Conservation (phyloP, 345 rosid species). For the Melaleuca alternifolia region DNA sequence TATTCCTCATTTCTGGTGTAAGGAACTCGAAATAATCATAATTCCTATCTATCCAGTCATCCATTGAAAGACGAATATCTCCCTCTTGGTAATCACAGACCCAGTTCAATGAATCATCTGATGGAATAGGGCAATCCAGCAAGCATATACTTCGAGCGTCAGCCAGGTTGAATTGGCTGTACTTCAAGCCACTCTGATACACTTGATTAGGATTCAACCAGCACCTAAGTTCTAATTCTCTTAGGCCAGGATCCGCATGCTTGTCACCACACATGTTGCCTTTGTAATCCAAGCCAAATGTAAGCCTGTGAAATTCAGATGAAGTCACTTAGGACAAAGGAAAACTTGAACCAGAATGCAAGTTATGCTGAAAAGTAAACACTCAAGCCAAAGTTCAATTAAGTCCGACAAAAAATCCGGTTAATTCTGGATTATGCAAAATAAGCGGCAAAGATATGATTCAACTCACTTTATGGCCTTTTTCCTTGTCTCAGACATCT, state of each 20-base stretch:
- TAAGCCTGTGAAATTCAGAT: conserved; percentile 49
- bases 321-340: not conserved
- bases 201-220: conserved; percentile 96
- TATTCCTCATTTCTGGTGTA: conserved; percentile 83
- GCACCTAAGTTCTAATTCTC: conserved; percentile 66
- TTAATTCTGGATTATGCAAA: not conserved
- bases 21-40: conserved; percentile 91
- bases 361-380: not conserved
- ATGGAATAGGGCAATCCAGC: conserved; percentile 78
- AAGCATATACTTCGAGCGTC: conserved; percentile 84
- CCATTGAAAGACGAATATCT: conserved; percentile 63
- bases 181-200: conserved; percentile 84
- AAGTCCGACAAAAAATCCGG: not conserved
- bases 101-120: conserved; percentile 79
- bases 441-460: not conserved
- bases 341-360: not conserved
- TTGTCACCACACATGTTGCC: conserved; percentile 93
- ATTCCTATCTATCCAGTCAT: conserved; percentile 84
- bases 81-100: conserved; percentile 99
- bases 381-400: not conserved
- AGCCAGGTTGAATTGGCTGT: conserved; percentile 53
- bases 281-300: conserved; percentile 91
- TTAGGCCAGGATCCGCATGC: conserved; percentile 66
- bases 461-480: not conserved
- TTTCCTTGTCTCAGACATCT: not conserved